Evolutionary conservation across 1,284 basidiomycete genomes (phyloP).

Genomic region (Coniophora puteana): DNA sequence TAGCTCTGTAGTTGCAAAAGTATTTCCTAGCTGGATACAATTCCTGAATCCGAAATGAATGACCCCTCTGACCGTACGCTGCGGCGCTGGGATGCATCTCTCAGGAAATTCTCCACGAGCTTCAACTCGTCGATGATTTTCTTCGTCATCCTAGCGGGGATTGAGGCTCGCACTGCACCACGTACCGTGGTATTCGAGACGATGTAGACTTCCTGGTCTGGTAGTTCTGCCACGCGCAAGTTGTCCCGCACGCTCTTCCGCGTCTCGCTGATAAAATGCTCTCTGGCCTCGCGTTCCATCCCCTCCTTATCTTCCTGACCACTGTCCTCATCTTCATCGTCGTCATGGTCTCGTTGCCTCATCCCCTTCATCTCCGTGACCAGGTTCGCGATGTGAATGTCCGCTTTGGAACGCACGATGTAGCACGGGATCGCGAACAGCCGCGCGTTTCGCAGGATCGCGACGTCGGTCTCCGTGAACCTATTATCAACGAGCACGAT

Average conservation of each 20-base stretch:
- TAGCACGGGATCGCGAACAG: conserved; percentile 15
- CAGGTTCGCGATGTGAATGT: conserved; percentile 13
- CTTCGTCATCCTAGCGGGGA: conserved; percentile 5
- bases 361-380: conserved; percentile 12
- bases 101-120: conserved; percentile 12
- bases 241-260: conserved; percentile 17
- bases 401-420: conserved; percentile 16
- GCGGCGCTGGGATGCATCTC: conserved; percentile 11
- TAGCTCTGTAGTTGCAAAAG: too few relatives aligned
- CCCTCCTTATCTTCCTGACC: background rate
- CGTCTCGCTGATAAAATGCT: conserved; percentile 15
- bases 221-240: conserved; percentile 16
- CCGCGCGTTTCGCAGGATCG: conserved; percentile 11
- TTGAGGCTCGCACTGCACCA: too few relatives aligned
- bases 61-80: too few relatives aligned
- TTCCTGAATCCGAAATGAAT: too few relatives aligned
- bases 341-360: conserved; percentile 16
- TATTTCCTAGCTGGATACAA: too few relatives aligned
- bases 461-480: conserved; percentile 14
- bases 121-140: conserved; percentile 19
- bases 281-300: conserved; percentile 5
- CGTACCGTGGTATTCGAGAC: conserved; percentile 15
- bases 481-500: conserved; percentile 15
- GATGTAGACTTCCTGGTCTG: conserved; percentile 18
- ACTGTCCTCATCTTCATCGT: conserved; percentile 8